Conservation (phyloP, 1,284 basidiomycete species). For the Rhodotorula sp. region DNA sequence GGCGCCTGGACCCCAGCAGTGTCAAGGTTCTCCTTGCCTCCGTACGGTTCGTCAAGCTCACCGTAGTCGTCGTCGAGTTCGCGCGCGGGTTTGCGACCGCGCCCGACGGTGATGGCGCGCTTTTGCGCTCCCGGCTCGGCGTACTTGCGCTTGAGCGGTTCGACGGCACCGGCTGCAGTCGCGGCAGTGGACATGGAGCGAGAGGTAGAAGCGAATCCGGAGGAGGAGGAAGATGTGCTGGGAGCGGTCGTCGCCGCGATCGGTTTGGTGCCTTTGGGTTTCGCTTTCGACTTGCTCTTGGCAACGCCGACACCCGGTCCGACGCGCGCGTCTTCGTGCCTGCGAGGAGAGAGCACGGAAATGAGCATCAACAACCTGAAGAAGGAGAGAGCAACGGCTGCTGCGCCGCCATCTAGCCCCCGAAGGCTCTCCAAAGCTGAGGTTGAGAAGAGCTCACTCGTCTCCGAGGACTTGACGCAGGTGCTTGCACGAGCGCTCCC, state of each 20-base stretch:
- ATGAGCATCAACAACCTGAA: background rate
- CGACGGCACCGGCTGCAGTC: background rate
- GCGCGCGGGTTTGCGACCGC: too few species aligned
- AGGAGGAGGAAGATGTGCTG: background rate
- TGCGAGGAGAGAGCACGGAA: background rate
- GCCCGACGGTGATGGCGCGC: background rate
- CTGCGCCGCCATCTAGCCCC: background rate
- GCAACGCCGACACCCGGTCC: background rate
- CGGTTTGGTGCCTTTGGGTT: background rate
- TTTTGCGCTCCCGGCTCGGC: constrained; percentile 9
- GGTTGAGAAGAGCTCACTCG: constrained; percentile 45
- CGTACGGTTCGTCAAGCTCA: constrained; percentile 38
- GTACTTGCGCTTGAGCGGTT: background rate
- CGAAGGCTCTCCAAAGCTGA: too few species aligned
- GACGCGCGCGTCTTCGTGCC: constrained; percentile 30
- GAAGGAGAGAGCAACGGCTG: too few species aligned
- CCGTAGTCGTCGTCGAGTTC: constrained; percentile 23
- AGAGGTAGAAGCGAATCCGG: background rate
- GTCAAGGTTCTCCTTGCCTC: constrained; percentile 43
- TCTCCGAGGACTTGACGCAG: constrained; percentile 60
- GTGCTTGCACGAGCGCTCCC: constrained; percentile 64
- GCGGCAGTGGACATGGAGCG: background rate
- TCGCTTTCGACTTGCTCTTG: constrained; percentile 1
- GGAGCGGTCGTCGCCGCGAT: background rate
- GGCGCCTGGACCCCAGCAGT: constrained; percentile 2